These are phyloP conservation scores for Syzygium jambos DNA, from an alignment of 345 rosid genomes.

Conservation along the genomic window DNA sequence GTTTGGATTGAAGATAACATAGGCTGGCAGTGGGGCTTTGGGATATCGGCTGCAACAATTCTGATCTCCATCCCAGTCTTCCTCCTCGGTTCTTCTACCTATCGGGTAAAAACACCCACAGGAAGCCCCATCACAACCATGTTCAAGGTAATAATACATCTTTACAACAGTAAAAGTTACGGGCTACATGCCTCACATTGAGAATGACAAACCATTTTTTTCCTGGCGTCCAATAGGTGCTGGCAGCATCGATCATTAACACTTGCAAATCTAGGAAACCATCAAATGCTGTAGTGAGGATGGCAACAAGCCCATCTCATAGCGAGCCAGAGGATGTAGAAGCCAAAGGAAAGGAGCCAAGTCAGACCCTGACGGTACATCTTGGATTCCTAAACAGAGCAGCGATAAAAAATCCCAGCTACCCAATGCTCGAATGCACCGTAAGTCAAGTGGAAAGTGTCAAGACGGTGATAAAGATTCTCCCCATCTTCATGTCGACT, in stretches of 20 bases:
- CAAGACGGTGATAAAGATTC: conserved; percentile 45
- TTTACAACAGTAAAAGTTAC: neutral
- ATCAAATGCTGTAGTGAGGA: conserved; percentile 21
- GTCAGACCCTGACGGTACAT: conserved; percentile 9
- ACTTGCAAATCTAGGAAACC: conserved; percentile 19
- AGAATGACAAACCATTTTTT: neutral
- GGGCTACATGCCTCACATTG: neutral
- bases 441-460: conserved; percentile 57
- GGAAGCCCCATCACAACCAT: conserved; percentile 82
- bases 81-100: conserved; percentile 58
- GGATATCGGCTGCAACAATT: conserved; percentile 59
- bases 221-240: conserved; percentile 25
- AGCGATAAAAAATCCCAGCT: conserved; percentile 9
- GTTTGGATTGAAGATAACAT: conserved; percentile 94
- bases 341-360: conserved; percentile 3
- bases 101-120: conserved; percentile 55
- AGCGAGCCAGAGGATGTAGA: conserved; percentile 17
- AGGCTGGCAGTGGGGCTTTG: conserved; percentile 95
- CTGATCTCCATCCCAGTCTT: conserved; percentile 64
- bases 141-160: conserved; percentile 42
- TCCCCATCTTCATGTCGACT: conserved; percentile 79
- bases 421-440: conserved; percentile 36
- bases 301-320: conserved; percentile 21
- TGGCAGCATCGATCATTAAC: conserved; percentile 39
- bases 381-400: conserved; percentile 44